These are phyloP conservation scores for Xylariomycetidae sp. DNA, from an alignment of 2,329 filamentous ascomycete genomes.

Conservation along the genomic window DNA sequence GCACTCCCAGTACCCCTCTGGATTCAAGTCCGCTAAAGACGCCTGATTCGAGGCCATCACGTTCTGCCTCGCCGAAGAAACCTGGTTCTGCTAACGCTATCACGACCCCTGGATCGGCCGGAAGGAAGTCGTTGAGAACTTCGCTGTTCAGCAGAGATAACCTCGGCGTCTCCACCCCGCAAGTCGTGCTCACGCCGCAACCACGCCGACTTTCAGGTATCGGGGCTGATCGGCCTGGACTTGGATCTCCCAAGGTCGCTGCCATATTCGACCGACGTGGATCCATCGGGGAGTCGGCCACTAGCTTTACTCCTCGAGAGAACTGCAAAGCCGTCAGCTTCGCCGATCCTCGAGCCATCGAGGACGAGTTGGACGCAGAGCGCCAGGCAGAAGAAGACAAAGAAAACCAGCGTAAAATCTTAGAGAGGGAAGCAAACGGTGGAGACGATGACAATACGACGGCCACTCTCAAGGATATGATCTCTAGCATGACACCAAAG, in stretches of 20 bases:
- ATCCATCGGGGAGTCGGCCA: constrained; percentile 63
- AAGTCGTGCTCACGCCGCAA: constrained; percentile 57
- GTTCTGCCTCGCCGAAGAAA: constrained; percentile 43
- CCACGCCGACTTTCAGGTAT: constrained; percentile 57
- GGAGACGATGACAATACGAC: constrained; percentile 56
- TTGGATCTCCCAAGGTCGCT: constrained; percentile 70
- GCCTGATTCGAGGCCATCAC: constrained; percentile 39
- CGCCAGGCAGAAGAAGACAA: constrained; percentile 54
- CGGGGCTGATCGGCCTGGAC: constrained; percentile 62
- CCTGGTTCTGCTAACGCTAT: constrained; percentile 17
- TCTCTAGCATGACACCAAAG: constrained; percentile 70
- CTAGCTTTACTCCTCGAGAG: constrained; percentile 54
- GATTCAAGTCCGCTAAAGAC: constrained; percentile 44
- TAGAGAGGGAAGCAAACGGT: constrained; percentile 46
- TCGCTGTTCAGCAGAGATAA: constrained; percentile 28
- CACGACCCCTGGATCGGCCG: constrained; percentile 18
- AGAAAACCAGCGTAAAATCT: constrained; percentile 52
- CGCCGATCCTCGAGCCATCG: constrained; percentile 57
- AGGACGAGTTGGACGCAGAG: constrained; percentile 58
- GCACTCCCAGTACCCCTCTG: constrained; percentile 37
- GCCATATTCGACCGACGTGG: constrained; percentile 64
- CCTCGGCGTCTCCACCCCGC: constrained; percentile 53
- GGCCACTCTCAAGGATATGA: constrained; percentile 68
- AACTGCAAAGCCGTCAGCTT: constrained; percentile 50
- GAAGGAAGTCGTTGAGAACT: constrained; percentile 24